Conservation (phyloP, 2,329 filamentous ascomycete species). For the Parasarocladium wereldwijsianum region DNA sequence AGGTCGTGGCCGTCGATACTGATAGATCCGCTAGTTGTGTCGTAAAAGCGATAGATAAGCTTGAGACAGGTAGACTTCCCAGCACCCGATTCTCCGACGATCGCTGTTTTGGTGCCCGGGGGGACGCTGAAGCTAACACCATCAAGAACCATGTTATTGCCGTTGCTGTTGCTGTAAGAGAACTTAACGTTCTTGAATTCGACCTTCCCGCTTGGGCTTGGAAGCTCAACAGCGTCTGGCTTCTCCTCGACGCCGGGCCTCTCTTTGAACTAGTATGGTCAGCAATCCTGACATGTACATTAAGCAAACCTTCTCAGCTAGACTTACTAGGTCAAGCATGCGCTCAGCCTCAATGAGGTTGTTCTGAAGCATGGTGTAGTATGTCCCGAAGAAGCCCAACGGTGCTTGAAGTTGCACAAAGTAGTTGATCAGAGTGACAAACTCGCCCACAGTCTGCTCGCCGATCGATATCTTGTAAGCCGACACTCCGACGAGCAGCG, state of each 20-base stretch:
- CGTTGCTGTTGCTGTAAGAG: slow-evolving; percentile 23
- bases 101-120: slow-evolving; percentile 29
- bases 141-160: slow-evolving; percentile 19
- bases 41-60: slow-evolving; percentile 36
- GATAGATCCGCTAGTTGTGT: slow-evolving; percentile 28
- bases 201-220: slow-evolving; percentile 20
- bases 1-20: slow-evolving; percentile 30
- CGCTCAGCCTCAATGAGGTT: slow-evolving; percentile 30
- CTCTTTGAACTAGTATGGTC: slow-evolving; percentile 22
- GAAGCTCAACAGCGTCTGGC: slow-evolving; percentile 19
- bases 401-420: slow-evolving; percentile 47
- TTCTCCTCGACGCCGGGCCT: slow-evolving; percentile 26
- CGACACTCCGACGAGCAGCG: slow-evolving; percentile 45
- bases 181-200: slow-evolving; percentile 27
- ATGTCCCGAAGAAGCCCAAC: slow-evolving; percentile 43
- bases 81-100: slow-evolving; percentile 29
- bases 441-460: slow-evolving; percentile 37
- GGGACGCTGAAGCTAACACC: slow-evolving; percentile 25
- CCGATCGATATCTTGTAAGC: slow-evolving; percentile 46
- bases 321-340: slow-evolving; percentile 24
- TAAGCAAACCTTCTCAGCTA: neutral
- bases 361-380: slow-evolving; percentile 30
- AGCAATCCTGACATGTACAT: slow-evolving; percentile 5
- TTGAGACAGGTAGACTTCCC: slow-evolving; percentile 34
- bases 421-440: slow-evolving; percentile 41